phyloP scores from a whole-genome alignment of 768 basidiomycete species.

The Macrocybe gigantea region DNA sequence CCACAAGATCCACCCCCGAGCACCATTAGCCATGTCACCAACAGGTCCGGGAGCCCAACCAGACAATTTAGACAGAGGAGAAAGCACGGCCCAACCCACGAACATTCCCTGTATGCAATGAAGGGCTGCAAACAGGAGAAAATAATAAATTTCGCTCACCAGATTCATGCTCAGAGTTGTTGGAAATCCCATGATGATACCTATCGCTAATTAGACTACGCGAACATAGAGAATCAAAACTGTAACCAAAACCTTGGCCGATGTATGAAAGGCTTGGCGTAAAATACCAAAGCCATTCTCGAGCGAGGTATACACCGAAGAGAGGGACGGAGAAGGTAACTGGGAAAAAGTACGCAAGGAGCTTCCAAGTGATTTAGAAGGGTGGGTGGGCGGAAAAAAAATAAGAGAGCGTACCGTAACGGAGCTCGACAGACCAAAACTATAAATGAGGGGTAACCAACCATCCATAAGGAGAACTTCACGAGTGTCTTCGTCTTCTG shows the following conservation, averaged over 20 bases:
- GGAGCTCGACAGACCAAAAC: constrained; percentile 67
- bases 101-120: constrained; percentile 71
- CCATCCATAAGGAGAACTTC: constrained; percentile 31
- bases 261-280: constrained; percentile 90
- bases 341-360: constrained; percentile 86
- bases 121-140: constrained; percentile 1
- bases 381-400: constrained; percentile 4
- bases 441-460: constrained; percentile 73
- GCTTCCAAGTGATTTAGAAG: constrained; percentile 32
- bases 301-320: constrained; percentile 78
- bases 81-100: constrained; percentile 93
- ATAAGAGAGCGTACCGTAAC: constrained; percentile 59
- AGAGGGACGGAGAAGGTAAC: constrained; percentile 82
- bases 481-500: neutral
- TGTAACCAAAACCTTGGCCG: constrained; percentile 65
- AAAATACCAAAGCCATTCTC: constrained; percentile 90
- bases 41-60: constrained; percentile 97
- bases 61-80: constrained; percentile 71
- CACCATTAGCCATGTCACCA: constrained; percentile 78
- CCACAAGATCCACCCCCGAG: constrained; percentile 99
- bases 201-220: constrained; percentile 25
- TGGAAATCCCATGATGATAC: constrained; percentile 97
- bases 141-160: constrained; percentile 31
- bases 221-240: constrained; percentile 1
- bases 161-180: constrained; percentile 92